A percentile compares a stretch with the other conserved stretches of the same genome.
Conservation (phyloP, 257 asterid species). For the Galeopsis tetrahit region DNA sequence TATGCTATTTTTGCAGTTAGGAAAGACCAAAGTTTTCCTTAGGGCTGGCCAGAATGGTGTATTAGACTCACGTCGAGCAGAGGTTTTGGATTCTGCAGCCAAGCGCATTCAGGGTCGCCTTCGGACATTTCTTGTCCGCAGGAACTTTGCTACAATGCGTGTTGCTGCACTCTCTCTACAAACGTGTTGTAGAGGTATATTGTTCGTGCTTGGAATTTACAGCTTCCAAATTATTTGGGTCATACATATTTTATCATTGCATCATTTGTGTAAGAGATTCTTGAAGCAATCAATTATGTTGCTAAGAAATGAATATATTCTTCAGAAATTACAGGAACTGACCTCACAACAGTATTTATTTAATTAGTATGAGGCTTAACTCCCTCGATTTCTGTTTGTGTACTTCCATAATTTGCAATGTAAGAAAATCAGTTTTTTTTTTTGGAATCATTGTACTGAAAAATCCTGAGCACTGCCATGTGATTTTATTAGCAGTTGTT, state of each 20-base stretch:
- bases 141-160: conserved; percentile 59
- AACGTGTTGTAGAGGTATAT: conserved; percentile 89
- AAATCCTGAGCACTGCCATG: background rate
- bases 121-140: conserved; percentile 73
- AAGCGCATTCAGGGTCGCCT: conserved; percentile 76
- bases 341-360: background rate
- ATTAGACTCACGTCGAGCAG: conserved; percentile 86
- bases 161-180: conserved; percentile 76
- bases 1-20: conserved; percentile 61
- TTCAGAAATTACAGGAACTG: background rate
- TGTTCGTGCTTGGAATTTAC: conserved; percentile 24
- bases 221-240: conserved; percentile 7
- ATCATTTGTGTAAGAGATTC: conserved; percentile 18
- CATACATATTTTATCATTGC: conserved; percentile 10
- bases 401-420: conserved; percentile 2
- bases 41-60: conserved; percentile 97
- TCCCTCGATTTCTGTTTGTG: conserved; percentile 22
- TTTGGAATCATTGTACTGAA: background rate
- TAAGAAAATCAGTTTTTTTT: background rate
- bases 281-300: conserved; percentile 16
- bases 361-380: background rate
- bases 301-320: conserved; percentile 4
- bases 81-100: conserved; percentile 89
- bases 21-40: conserved; percentile 91
- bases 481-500: conserved; percentile 26